Conservation (phyloP, 306 rosid species). For the Dicorynia guianensis region DNA sequence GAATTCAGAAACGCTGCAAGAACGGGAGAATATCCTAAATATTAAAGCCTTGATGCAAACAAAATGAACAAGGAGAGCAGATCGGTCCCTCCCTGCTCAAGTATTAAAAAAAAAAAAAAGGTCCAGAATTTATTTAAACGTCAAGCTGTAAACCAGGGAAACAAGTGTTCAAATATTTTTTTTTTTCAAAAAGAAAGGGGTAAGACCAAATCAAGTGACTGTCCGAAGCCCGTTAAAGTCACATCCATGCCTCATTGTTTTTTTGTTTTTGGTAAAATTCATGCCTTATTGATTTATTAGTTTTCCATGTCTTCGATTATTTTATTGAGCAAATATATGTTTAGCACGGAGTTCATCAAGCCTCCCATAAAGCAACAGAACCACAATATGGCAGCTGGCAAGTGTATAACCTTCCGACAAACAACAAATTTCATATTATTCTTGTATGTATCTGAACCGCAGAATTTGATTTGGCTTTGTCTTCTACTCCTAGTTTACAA, state of each 20-base stretch:
- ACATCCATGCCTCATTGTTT: background rate
- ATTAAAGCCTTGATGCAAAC: background rate
- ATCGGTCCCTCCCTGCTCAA: slow-evolving; percentile 35
- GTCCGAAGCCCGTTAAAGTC: background rate
- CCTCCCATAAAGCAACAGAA: background rate
- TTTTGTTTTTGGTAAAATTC: too few species aligned
- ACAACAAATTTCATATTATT: background rate
- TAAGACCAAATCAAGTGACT: background rate
- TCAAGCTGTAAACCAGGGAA: slow-evolving; percentile 32
- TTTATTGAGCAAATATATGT: background rate
- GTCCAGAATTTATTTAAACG: background rate
- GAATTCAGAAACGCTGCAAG: slow-evolving; percentile 10
- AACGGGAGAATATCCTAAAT: background rate
- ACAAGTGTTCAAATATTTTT: background rate
- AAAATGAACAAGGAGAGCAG: slow-evolving; percentile 22
- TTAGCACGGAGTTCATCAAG: background rate
- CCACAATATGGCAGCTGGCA: background rate
- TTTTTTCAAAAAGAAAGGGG: background rate
- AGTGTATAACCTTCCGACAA: too few species aligned
- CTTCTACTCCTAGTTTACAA: background rate
- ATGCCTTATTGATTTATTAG: background rate
- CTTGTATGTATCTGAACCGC: background rate
- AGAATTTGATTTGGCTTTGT: background rate
- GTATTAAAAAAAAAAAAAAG: background rate
- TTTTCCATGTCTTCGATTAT: background rate